These are phyloP conservation scores for Metrosideros polymorpha DNA, from an alignment of 441 rosid species.

Conservation along the genomic window DNA sequence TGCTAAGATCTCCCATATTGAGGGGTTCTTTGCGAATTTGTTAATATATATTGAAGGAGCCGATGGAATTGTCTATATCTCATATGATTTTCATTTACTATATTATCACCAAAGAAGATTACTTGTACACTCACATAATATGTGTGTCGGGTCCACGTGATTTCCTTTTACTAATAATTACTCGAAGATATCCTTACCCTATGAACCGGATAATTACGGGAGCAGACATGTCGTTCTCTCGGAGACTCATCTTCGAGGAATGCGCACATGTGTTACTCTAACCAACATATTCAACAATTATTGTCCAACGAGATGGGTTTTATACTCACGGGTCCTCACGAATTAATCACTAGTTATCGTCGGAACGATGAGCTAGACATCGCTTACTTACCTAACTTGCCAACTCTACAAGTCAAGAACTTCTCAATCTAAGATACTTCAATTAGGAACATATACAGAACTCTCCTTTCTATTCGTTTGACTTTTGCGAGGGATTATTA, in stretches of 20 bases:
- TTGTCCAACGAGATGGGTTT: background rate
- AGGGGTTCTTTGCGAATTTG: background rate
- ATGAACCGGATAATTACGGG: background rate
- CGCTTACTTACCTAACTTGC: background rate
- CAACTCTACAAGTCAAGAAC: background rate
- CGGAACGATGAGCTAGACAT: background rate
- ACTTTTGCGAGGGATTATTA: too few relatives aligned
- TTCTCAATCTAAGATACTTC: background rate
- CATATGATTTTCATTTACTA: background rate
- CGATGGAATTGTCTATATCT: accelerated
- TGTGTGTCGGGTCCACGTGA: background rate
- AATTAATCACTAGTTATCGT: background rate
- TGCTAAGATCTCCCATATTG: background rate
- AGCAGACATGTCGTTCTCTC: too few relatives aligned
- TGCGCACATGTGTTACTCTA: background rate
- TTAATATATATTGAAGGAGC: background rate
- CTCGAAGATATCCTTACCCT: background rate
- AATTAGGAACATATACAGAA: background rate
- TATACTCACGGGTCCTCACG: background rate
- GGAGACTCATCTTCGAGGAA: too few relatives aligned
- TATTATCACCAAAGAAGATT: background rate
- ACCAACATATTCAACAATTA: background rate
- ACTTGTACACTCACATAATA: background rate
- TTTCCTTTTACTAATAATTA: background rate
- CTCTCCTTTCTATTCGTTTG: too few relatives aligned